Percentiles rank a stretch among this genome's conserved stretches.
Conservation (phyloP, 768 basidiomycete species). For the Macrolepiota dolichaula region DNA sequence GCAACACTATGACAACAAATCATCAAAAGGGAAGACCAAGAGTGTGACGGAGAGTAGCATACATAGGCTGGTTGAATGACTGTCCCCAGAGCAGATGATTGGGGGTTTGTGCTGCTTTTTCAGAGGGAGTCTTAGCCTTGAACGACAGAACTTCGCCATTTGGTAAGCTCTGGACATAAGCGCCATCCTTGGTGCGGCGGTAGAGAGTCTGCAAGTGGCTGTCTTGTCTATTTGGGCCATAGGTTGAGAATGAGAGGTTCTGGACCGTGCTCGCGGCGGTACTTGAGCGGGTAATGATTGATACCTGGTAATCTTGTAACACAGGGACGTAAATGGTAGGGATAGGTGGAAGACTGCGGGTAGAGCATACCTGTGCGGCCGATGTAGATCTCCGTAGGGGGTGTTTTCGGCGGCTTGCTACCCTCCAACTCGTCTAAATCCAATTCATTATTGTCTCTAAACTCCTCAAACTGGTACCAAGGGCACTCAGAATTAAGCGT, state of each 20-base stretch:
- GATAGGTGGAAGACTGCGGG: not conserved
- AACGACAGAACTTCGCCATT: constrained; percentile 80
- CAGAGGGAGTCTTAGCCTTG: constrained; percentile 33
- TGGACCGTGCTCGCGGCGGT: constrained; percentile 51
- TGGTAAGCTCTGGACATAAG: constrained; percentile 78
- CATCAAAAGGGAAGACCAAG: not conserved
- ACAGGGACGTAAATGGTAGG: constrained; percentile 9
- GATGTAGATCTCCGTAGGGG: constrained; percentile 46
- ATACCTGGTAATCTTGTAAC: constrained; percentile 83
- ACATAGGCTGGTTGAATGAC: constrained; percentile 68
- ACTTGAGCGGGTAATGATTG: constrained; percentile 61
- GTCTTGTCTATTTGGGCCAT: constrained; percentile 91
- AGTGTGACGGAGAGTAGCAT: constrained; percentile 22
- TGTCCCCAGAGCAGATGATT: constrained; percentile 54
- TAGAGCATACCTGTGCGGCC: constrained; percentile 45
- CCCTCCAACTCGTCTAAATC: constrained; percentile 44
- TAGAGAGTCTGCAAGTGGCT: constrained; percentile 69
- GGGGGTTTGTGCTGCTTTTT: constrained; percentile 15
- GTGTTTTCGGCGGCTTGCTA: constrained; percentile 30
- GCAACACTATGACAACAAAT: constrained; percentile 56
- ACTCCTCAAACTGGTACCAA: constrained; percentile 65
- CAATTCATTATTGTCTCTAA: constrained; percentile 39
- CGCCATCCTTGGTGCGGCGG: constrained; percentile 70
- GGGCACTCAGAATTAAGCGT: constrained; percentile 75
- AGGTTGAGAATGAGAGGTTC: constrained; percentile 85